Conservation (phyloP, 176 grass and related monocot species). For the Triticum monococcum region DNA sequence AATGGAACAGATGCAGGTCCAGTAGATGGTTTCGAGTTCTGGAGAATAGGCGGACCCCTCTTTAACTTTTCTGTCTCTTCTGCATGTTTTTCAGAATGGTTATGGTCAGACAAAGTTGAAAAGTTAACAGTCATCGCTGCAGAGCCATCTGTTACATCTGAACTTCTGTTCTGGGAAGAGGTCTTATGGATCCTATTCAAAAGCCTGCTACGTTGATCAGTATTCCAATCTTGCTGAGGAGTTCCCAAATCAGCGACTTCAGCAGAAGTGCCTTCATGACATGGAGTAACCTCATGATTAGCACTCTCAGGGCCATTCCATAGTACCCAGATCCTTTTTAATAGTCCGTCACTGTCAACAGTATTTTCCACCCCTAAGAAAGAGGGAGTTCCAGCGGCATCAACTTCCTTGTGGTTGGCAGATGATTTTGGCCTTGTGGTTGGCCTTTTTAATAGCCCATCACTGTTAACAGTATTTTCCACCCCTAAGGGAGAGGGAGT, state of each 20-base stretch:
- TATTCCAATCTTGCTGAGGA: constrained; percentile 31
- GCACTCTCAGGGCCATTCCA: constrained; percentile 37
- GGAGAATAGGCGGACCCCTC: constrained; percentile 23
- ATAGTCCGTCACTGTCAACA: constrained; percentile 33
- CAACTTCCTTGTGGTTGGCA: constrained; percentile 34
- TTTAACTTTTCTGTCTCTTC: background rate
- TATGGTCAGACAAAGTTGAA: constrained; percentile 15
- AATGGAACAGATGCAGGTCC: constrained; percentile 23
- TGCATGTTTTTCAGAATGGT: constrained; percentile 33
- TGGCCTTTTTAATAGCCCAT: constrained; percentile 44
- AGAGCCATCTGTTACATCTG: constrained; percentile 17
- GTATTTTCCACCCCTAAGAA: constrained; percentile 23
- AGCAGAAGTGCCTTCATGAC: constrained; percentile 34
- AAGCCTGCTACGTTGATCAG: constrained; percentile 2
- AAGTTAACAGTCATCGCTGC: constrained; percentile 19
- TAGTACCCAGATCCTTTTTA: constrained; percentile 49
- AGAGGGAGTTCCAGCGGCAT: constrained; percentile 33
- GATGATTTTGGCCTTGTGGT: no score
- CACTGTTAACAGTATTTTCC: constrained; percentile 29
- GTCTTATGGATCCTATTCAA: constrained; percentile 17
- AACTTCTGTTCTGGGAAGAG: constrained; percentile 2
- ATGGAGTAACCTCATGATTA: constrained; percentile 36
- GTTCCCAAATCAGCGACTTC: constrained; percentile 22
- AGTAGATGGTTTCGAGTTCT: constrained; percentile 23
- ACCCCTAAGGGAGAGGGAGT: constrained; percentile 31